Evolutionary conservation across 2,329 filamentous ascomycete species (phyloP), one percentile per base, ranked within the genome.

Genomic region (Dendrostoma leiphaemia): DNA sequence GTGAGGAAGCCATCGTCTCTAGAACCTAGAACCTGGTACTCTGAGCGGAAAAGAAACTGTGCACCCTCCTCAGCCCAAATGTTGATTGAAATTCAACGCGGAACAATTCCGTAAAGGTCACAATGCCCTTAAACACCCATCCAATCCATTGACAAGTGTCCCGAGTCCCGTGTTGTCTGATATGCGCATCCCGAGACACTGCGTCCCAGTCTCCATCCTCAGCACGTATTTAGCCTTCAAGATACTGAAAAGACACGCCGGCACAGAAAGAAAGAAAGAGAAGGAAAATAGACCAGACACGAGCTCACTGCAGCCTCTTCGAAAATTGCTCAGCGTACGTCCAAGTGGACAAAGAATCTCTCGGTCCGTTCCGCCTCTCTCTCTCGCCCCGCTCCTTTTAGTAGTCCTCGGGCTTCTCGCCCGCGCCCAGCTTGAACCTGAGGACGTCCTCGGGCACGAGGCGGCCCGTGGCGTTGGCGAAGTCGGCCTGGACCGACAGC

Each of bases 401-500:
- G 17, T 54, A 54, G 15, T 46, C 32, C 21, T 51, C 56, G 12
- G 58, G 48, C 56, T 56, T 56, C n/a, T 54, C 53, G 8, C 54
- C 61, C 55, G 69, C 69, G 53, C 69, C 69, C n/a, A 67, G 65
- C 53, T 67, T 70, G 21, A 60, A 62, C 37, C 67, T 67, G 43
- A 77, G 66, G n/a, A 69, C 60, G 31, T 69, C 65, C 7, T 72
- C 59, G 1, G 72, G 68, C 0, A 76, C 62, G 66, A 74, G 68
- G 6, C 70, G 64, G 4, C 74, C 74, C 0, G 74, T 76, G 41
- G 63, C 69, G 54, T 76, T 75, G 62, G 65, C 71, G 51, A 77
- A 75, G 46, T 69, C 70, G 28, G 73, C 71, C 57, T 77, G 74
- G 63, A 76, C 70, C 56, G 75, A 69, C 1, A 75, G 63, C 70